Evolutionary conservation across 495 filamentous ascomycete species (phyloP).

Genomic region (Xylaria intraflava): DNA sequence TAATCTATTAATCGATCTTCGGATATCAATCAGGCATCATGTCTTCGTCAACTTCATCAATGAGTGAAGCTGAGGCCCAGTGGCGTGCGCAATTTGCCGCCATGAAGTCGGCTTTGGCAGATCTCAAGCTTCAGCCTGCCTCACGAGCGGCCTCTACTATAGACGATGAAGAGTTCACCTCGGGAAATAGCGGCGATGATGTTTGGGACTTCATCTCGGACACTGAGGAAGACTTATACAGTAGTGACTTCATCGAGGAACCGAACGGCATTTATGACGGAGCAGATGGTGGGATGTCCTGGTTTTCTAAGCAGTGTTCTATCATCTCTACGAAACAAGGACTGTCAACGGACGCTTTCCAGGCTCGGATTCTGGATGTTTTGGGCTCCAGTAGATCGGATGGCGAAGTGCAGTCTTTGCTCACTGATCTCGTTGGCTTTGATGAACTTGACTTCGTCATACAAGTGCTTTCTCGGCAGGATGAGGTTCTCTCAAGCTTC

Average conservation of each 20-base stretch:
- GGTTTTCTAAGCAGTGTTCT: conserved; percentile 62
- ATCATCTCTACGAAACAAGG: conserved; percentile 52
- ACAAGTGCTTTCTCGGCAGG: conserved; percentile 68
- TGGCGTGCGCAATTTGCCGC: conserved; percentile 41
- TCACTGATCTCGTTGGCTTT: conserved; percentile 89
- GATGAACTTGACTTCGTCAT: conserved; percentile 87
- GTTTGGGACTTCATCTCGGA: conserved; percentile 87
- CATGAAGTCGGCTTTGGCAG: conserved; percentile 42
- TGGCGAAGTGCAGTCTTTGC: conserved; percentile 76
- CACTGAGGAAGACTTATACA: conserved; percentile 52
- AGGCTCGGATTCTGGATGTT: conserved; percentile 63
- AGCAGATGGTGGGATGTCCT: conserved; percentile 34
- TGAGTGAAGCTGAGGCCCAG: conserved; percentile 29
- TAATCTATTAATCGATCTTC: not conserved
- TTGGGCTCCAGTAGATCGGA: conserved; percentile 61
- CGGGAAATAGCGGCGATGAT: conserved; percentile 61
- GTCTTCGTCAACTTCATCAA: too few species aligned
- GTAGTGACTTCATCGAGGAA: conserved; percentile 37
- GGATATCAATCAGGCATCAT: conserved; percentile 11
- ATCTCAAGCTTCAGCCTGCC: conserved; percentile 24
- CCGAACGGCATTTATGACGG: conserved; percentile 13
- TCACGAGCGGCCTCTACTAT: conserved; percentile 37
- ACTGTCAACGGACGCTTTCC: conserved; percentile 54
- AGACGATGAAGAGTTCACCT: conserved; percentile 55
- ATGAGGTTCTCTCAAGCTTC: conserved; percentile 48